A percentile compares a stretch with the other conserved stretches of the same genome.
Evolutionary conservation across 208 protist genomes (phyloP).

Genomic region (Kentomonas sorsogonicus): DNA sequence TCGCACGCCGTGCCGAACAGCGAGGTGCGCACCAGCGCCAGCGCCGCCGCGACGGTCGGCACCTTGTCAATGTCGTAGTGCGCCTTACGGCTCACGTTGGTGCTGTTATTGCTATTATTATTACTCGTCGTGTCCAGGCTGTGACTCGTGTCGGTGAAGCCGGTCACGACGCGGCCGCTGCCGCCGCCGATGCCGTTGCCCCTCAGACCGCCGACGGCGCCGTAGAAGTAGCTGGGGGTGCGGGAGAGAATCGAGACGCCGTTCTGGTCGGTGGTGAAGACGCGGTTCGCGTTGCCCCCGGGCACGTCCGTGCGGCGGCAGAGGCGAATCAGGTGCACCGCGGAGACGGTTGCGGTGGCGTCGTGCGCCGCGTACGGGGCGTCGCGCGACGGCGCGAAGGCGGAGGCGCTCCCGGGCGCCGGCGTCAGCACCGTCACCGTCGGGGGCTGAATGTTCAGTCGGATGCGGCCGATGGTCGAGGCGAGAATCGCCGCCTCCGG

Average conservation of each 20-base stretch:
- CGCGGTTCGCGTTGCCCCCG: neutral
- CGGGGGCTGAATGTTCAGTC: slow-evolving; percentile 20
- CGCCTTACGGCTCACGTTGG: too few relatives aligned
- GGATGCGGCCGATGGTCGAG: neutral
- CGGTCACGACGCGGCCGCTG: slow-evolving; percentile 1
- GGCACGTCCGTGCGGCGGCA: neutral
- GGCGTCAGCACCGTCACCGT: slow-evolving; percentile 18
- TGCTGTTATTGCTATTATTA: too few relatives aligned
- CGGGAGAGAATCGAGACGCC: neutral
- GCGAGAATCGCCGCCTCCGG: neutral
- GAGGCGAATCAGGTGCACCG: neutral
- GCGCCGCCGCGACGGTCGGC: slow-evolving; percentile 31
- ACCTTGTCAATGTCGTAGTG: too few relatives aligned
- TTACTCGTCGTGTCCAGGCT: too few relatives aligned
- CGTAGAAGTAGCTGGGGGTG: neutral
- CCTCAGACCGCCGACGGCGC: neutral
- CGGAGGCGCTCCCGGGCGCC: neutral
- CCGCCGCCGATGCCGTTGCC: neutral
- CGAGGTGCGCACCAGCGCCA: slow-evolving; percentile 50
- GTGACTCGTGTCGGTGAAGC: too few relatives aligned
- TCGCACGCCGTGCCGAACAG: slow-evolving; percentile 38
- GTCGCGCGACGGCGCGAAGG: slow-evolving; percentile 6
- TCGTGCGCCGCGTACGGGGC: neutral
- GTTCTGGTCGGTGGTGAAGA: neutral
- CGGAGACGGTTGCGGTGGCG: neutral